These are phyloP conservation scores for Epichloe typhina DNA, from an alignment of 2,329 filamentous ascomycete species.

Conservation along the genomic window DNA sequence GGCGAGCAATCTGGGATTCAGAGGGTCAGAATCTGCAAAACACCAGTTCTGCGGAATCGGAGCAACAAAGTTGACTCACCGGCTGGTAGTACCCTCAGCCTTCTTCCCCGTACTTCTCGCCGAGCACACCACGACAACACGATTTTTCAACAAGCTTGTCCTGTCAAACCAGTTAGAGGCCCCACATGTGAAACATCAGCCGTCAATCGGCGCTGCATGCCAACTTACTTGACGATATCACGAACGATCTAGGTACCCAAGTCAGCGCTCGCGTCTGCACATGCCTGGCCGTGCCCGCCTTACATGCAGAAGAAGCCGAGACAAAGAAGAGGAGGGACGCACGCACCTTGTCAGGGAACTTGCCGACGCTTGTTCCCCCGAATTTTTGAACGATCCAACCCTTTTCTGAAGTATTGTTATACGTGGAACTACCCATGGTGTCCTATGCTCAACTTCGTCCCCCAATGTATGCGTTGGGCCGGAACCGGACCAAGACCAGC, in stretches of 20 bases:
- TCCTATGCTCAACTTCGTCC: background rate
- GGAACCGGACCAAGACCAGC: constrained; percentile 3
- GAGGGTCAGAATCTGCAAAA: background rate
- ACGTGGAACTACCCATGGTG: constrained; percentile 20
- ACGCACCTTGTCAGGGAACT: constrained; percentile 62
- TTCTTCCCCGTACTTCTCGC: constrained; percentile 91
- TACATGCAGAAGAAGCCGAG: background rate
- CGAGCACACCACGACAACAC: constrained; percentile 88
- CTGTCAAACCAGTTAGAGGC: constrained; percentile 10
- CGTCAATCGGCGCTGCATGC: background rate
- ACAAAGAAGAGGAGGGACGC: background rate
- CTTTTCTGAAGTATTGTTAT: constrained; percentile 25
- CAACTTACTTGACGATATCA: constrained; percentile 29
- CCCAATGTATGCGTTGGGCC: background rate
- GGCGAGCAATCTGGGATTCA: constrained; percentile 35
- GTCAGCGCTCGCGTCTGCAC: constrained; percentile 1
- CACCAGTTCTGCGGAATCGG: background rate
- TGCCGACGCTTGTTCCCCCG: constrained; percentile 92
- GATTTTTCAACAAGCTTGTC: constrained; percentile 47
- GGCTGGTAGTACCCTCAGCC: constrained; percentile 85
- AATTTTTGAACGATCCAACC: constrained; percentile 90
- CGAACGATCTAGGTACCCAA: constrained; percentile 22
- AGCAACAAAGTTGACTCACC: constrained; percentile 44
- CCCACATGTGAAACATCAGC: background rate
- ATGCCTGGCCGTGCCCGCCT: background rate